Conservation (phyloP, 345 rosid species). For the Moringa oleifera region DNA sequence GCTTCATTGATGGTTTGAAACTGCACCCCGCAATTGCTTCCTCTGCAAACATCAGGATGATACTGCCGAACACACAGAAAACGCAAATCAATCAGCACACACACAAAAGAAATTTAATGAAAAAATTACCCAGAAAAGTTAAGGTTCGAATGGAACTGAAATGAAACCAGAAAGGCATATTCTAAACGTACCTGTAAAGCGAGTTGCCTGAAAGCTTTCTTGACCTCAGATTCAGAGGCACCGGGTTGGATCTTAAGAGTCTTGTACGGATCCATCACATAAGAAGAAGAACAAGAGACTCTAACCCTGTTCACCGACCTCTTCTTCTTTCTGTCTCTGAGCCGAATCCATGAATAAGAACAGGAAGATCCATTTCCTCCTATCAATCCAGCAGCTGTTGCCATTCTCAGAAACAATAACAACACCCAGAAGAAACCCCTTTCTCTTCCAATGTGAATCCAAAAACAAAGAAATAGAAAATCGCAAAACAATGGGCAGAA, state of each 20-base stretch:
- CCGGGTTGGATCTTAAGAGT: constrained; percentile 65
- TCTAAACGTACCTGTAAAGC: constrained; percentile 69
- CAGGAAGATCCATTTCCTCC: constrained; percentile 43
- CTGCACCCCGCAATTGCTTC: constrained; percentile 66
- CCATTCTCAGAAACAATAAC: constrained; percentile 10
- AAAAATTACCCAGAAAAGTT: too few species aligned
- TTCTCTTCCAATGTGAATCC: too few species aligned
- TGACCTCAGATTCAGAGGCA: constrained; percentile 85
- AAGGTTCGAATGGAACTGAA: not conserved
- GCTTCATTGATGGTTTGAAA: constrained; percentile 85
- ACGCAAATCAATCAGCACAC: not conserved
- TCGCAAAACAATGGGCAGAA: too few species aligned
- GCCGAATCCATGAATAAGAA: constrained; percentile 40
- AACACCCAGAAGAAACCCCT: not conserved
- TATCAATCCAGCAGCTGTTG: constrained; percentile 25
- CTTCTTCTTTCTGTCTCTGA: constrained; percentile 30
- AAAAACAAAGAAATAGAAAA: too few species aligned
- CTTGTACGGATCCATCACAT: constrained; percentile 62
- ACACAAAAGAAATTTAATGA: not conserved
- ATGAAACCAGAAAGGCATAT: not conserved
- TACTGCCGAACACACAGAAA: constrained; percentile 41
- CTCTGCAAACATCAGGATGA: constrained; percentile 98
- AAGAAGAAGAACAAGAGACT: constrained; percentile 35
- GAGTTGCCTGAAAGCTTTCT: constrained; percentile 77
- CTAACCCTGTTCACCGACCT: constrained; percentile 28